Evolutionary conservation across 2,329 filamentous ascomycete species (phyloP).

Genomic region (Sclerotinia borealis): DNA sequence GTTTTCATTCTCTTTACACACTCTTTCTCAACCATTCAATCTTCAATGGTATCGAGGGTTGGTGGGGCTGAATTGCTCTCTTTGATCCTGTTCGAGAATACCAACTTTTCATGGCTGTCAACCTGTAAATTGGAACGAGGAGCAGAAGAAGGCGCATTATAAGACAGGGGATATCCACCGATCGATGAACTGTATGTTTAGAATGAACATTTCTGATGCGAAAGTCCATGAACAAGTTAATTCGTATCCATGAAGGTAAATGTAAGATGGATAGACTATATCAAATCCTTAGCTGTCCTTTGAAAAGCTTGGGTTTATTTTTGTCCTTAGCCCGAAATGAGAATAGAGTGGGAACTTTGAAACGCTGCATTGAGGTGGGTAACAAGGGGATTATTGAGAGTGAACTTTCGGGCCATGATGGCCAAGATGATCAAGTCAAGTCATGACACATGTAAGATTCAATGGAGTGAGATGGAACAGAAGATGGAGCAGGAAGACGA

Average conservation of each 20-base stretch:
- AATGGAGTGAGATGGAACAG: not conserved
- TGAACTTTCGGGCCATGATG: not conserved
- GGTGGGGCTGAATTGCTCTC: not conserved
- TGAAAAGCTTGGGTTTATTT: too few relatives aligned
- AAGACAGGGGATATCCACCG: not conserved
- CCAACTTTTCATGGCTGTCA: not conserved
- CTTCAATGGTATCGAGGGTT: not conserved
- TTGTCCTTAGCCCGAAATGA: too few relatives aligned
- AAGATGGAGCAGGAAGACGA: not conserved
- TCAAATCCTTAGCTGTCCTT: too few relatives aligned
- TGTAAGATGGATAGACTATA: not conserved
- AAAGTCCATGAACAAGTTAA: not conserved
- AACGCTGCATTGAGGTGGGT: not conserved
- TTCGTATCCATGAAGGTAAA: not conserved
- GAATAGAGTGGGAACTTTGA: not conserved
- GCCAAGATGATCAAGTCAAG: not conserved
- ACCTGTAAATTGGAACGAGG: not conserved
- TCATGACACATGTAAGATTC: not conserved
- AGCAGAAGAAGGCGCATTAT: not conserved
- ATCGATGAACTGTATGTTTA: not conserved
- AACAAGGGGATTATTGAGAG: not conserved
- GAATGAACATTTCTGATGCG: not conserved
- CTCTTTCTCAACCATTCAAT: not conserved
- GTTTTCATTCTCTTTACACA: too few relatives aligned
- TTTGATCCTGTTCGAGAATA: not conserved